These are phyloP conservation scores for Tetragonia tetragonoides DNA, from an alignment of 148 eudicot species.

Conservation along the genomic window DNA sequence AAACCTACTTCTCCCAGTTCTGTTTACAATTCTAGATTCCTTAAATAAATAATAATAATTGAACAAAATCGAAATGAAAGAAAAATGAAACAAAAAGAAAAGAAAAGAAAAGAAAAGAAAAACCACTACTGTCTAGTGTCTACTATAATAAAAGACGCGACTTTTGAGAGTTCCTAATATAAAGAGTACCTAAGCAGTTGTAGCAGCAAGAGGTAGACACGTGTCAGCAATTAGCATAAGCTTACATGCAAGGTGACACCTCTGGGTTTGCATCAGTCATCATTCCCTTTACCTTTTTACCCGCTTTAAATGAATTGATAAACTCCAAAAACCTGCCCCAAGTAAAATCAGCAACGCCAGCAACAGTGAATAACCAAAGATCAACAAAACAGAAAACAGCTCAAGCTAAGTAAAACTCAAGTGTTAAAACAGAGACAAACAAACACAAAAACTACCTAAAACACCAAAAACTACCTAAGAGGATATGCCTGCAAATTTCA, in stretches of 20 bases:
- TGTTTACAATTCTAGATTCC: no score
- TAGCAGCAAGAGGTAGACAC: constrained; percentile 9
- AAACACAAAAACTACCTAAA: not conserved
- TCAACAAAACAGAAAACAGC: not conserved
- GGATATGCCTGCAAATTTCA: constrained; percentile 21
- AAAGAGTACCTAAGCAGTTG: not conserved
- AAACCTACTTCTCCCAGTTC: no score
- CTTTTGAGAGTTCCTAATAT: not conserved
- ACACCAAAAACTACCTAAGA: not conserved
- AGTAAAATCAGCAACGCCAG: not conserved
- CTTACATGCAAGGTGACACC: constrained; percentile 22
- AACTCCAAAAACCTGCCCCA: not conserved
- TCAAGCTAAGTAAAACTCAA: not conserved
- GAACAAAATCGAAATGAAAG: not conserved
- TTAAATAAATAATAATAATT: no score
- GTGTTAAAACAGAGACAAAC: not conserved
- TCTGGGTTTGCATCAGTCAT: not conserved
- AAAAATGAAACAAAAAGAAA: no score
- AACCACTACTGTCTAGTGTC: no score
- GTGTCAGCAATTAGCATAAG: not conserved
- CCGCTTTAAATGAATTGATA: not conserved
- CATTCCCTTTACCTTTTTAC: not conserved
- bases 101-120: no score
- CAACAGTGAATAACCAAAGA: not conserved
- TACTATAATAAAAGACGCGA: no score